A percentile compares a stretch with the other conserved stretches of the same genome.
phyloP scores from a whole-genome alignment of 2,329 filamentous ascomycete genomes.

The Dryadomyces quercus-mongolicae region DNA sequence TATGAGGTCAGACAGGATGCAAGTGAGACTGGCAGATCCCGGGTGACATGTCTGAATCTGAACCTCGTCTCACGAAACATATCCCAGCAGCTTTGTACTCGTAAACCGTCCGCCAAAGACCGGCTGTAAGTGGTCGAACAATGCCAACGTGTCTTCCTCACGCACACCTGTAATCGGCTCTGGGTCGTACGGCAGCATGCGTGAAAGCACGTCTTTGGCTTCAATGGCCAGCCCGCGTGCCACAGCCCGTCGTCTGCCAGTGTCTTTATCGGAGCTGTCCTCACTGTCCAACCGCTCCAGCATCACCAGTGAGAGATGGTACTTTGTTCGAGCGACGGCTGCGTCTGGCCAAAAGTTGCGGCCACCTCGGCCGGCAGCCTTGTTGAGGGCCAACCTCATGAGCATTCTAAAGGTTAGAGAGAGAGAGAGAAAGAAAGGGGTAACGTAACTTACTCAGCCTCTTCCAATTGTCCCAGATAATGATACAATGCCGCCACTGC shows the following conservation, averaged over 20 bases:
- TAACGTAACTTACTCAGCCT: constrained; percentile 7
- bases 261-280: not conserved
- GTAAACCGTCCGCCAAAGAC: constrained; percentile 12
- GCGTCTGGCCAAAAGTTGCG: constrained; percentile 11
- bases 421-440: not conserved
- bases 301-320: constrained; percentile 10
- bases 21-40: too few species aligned
- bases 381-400: constrained; percentile 6
- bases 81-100: constrained; percentile 8
- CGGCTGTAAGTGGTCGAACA: constrained; percentile 12
- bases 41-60: too few species aligned
- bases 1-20: too few species aligned
- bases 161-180: constrained; percentile 9
- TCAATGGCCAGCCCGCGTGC: constrained; percentile 7
- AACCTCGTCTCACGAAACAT: constrained; percentile 5
- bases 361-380: constrained; percentile 5
- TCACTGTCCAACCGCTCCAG: not conserved
- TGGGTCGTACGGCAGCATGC: constrained; percentile 11
- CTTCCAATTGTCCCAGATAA: constrained; percentile 7
- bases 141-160: constrained; percentile 9
- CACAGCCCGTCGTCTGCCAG: not conserved
- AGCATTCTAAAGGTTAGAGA: not conserved
- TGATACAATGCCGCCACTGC: constrained; percentile 10
- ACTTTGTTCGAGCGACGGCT: constrained; percentile 9
- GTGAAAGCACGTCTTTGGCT: constrained; percentile 11